phyloP scores from a whole-genome alignment of 108 stramenopile species.

The Skeletonema menzelii region DNA sequence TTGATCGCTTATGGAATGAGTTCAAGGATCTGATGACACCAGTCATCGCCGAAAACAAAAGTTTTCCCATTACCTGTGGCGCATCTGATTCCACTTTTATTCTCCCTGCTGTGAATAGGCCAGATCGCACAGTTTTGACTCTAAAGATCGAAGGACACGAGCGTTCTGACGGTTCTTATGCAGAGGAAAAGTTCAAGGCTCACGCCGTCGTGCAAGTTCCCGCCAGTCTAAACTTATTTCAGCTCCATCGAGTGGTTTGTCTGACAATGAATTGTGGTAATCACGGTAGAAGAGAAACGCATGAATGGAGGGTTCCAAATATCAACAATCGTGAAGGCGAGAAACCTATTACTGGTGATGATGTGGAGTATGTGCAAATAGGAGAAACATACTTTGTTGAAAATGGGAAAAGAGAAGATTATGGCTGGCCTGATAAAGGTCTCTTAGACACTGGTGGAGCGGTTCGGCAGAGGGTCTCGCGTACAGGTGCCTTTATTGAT shows the following conservation, averaged over 20 bases:
- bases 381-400: slow-evolving; percentile 1
- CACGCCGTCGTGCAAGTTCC: neutral
- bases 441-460: neutral
- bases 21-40: neutral
- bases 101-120: neutral
- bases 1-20: neutral
- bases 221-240: neutral
- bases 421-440: neutral
- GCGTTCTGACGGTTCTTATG: neutral
- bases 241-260: neutral
- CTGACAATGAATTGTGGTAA: neutral
- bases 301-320: neutral
- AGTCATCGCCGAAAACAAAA: neutral
- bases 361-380: neutral
- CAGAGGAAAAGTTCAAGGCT: neutral
- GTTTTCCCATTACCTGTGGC: neutral
- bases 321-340: neutral
- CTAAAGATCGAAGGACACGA: neutral
- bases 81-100: neutral
- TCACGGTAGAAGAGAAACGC: neutral
- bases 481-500: neutral
- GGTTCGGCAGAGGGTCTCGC: neutral
- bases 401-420: neutral
- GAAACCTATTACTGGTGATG: neutral
- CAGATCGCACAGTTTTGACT: neutral